phyloP scores from a whole-genome alignment of 1,139 yeast species.

The Wickerhamiella pararugosa region DNA sequence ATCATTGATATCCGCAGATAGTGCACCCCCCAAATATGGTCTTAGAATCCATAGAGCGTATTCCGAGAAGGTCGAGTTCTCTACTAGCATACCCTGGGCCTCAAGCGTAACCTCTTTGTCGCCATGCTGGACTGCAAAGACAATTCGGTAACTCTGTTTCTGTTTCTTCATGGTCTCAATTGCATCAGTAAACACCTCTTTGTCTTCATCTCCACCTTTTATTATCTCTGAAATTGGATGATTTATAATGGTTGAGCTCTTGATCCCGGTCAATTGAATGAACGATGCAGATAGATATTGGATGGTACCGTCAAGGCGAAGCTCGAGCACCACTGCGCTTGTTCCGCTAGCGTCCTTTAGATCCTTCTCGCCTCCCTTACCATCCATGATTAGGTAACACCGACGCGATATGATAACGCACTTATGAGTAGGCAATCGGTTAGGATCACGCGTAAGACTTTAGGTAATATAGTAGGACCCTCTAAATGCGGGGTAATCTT shows the following conservation, averaged over 20 bases:
- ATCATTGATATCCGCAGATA: slow-evolving; percentile 38
- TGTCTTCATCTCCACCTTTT: slow-evolving; percentile 53
- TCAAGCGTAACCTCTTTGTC: slow-evolving; percentile 32
- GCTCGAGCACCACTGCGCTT: slow-evolving; percentile 41
- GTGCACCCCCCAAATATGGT: slow-evolving; percentile 32
- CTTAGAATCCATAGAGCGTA: slow-evolving; percentile 91
- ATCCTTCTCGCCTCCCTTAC: too few relatives aligned
- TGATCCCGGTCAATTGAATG: slow-evolving; percentile 51
- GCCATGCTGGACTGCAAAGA: slow-evolving; percentile 15
- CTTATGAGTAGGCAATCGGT: too few relatives aligned
- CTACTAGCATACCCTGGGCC: slow-evolving; percentile 92
- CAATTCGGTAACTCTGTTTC: slow-evolving; percentile 10
- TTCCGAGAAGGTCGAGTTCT: slow-evolving; percentile 49
- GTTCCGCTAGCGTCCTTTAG: too few relatives aligned
- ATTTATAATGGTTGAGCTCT: slow-evolving; percentile 37
- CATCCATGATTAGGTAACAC: too few relatives aligned
- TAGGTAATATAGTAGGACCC: too few relatives aligned
- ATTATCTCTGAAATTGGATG: slow-evolving; percentile 51
- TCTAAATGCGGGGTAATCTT: too few relatives aligned
- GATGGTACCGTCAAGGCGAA: slow-evolving; percentile 67
- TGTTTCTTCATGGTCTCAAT: slow-evolving; percentile 26
- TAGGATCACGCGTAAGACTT: too few relatives aligned
- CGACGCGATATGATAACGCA: too few relatives aligned
- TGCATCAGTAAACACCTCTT: slow-evolving; percentile 54
- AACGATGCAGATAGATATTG: slow-evolving; percentile 61